Conservation (phyloP, 2,329 filamentous ascomycete genomes). For the Leptodontidium sp. region DNA sequence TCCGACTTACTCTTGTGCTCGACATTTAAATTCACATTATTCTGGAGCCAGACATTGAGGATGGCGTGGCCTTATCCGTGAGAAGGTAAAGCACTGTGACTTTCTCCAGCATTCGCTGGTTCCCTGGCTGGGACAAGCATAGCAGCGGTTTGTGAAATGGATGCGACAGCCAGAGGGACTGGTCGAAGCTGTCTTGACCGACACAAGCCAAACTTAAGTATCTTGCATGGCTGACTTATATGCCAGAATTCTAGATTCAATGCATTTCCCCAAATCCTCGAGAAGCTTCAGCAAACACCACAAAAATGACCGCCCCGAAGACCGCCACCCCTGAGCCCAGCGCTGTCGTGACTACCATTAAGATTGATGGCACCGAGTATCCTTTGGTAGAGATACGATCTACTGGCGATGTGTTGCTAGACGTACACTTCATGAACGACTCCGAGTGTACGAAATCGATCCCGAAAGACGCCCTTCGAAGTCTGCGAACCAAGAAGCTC, state of each 20-base stretch:
- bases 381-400: constrained; percentile 59
- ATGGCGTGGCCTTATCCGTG: constrained; percentile 48
- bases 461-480: constrained; percentile 57
- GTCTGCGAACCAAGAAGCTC: constrained; percentile 43
- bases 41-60: background rate
- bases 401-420: constrained; percentile 70
- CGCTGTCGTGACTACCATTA: constrained; percentile 29
- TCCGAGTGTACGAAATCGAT: constrained; percentile 57
- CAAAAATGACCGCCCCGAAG: constrained; percentile 32
- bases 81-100: constrained; percentile 20
- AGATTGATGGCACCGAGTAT: constrained; percentile 37
- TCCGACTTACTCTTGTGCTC: background rate
- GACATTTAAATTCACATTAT: constrained; percentile 1
- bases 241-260: constrained; percentile 20
- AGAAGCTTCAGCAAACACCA: constrained; percentile 23
- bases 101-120: background rate
- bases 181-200: background rate
- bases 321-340: constrained; percentile 11
- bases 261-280: constrained; percentile 16
- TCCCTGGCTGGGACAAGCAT: background rate
- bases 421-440: constrained; percentile 70
- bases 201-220: background rate
- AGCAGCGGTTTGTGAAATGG: background rate
- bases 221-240: background rate
- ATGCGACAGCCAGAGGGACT: background rate